Evolutionary conservation across 2,329 filamentous ascomycete species (phyloP).

Genomic region (Verticillium nubilum): DNA sequence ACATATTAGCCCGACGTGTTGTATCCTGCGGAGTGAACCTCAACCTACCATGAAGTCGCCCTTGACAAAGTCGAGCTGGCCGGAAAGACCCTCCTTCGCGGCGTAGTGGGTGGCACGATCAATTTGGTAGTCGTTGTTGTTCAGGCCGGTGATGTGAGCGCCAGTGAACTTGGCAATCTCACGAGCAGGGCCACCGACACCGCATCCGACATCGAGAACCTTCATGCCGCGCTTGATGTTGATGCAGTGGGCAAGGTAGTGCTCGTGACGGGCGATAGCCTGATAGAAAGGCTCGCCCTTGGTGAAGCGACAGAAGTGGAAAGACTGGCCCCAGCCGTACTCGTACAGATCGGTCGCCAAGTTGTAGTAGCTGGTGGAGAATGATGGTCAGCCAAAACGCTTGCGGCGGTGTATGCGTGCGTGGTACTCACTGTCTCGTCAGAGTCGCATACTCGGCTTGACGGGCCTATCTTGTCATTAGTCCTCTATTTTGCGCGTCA

Average conservation of each 20-base stretch:
- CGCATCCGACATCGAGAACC: conserved; percentile 91
- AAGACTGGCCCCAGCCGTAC: conserved; percentile 87
- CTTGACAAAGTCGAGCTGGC: conserved; percentile 79
- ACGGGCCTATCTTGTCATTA: conserved; percentile 48
- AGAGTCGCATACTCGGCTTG: conserved; percentile 81
- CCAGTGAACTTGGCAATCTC: conserved; percentile 92
- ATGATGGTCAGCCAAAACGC: background rate
- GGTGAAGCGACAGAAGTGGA: conserved; percentile 94
- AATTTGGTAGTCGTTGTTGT: conserved; percentile 98
- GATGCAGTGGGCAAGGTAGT: conserved; percentile 86
- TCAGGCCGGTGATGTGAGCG: conserved; percentile 78
- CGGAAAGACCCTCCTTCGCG: conserved; percentile 66
- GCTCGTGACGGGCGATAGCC: conserved; percentile 89
- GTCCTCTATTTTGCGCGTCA: background rate
- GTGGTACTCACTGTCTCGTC: conserved; percentile 69
- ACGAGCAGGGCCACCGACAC: conserved; percentile 87
- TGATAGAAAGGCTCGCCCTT: conserved; percentile 78
- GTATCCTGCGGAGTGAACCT: too few species aligned
- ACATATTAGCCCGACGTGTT: background rate
- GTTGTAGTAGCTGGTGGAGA: conserved; percentile 70
- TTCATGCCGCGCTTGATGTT: conserved; percentile 74
- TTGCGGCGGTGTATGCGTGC: background rate
- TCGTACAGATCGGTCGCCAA: conserved; percentile 89
- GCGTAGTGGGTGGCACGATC: conserved; percentile 79
- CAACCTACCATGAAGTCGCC: conserved; percentile 77